A percentile compares a stretch with the other conserved stretches of the same genome.
Evolutionary conservation across 441 rosid genomes (phyloP).

Genomic region (Eruca vesicaria): DNA sequence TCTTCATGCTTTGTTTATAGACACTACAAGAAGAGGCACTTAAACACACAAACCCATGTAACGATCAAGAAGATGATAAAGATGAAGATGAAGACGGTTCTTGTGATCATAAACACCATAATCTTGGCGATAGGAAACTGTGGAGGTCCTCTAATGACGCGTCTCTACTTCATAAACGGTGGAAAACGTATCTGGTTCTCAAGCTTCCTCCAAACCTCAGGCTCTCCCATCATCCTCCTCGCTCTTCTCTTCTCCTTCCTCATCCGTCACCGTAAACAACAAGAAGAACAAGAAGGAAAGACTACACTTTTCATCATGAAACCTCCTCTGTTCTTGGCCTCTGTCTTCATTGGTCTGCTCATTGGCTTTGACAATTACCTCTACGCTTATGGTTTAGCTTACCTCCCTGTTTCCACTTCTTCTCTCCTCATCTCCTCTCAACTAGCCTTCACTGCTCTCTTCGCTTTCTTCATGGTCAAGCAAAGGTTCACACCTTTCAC

Average conservation of each 20-base stretch:
- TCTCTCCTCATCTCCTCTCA: constrained; percentile 51
- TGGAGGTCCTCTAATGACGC: constrained; percentile 57
- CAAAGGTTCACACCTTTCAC: constrained; percentile 45
- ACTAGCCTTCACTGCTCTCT: constrained; percentile 51
- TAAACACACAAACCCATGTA: not conserved
- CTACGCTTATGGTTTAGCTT: constrained; percentile 48
- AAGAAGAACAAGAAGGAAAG: not conserved
- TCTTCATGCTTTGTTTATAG: not conserved
- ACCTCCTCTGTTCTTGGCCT: constrained; percentile 34
- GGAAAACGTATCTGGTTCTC: constrained; percentile 67
- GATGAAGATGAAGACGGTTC: constrained; percentile 33
- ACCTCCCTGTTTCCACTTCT: constrained; percentile 49
- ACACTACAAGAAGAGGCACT: not conserved
- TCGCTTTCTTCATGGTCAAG: constrained; percentile 50
- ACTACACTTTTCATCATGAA: constrained; percentile 27
- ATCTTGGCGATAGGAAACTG: constrained; percentile 51
- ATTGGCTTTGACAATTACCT: constrained; percentile 50
- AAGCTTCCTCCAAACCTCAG: constrained; percentile 63
- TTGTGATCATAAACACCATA: constrained; percentile 45
- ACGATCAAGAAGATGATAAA: constrained; percentile 20
- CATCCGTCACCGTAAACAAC: not conserved
- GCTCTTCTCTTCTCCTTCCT: constrained; percentile 44
- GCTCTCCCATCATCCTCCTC: constrained; percentile 49
- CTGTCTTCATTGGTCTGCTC: constrained; percentile 40
- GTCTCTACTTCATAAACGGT: constrained; percentile 68